Base-by-base conservation (phyloP, 371 early-diverging fungal species). In the Apophysomyces sp. region DNA sequence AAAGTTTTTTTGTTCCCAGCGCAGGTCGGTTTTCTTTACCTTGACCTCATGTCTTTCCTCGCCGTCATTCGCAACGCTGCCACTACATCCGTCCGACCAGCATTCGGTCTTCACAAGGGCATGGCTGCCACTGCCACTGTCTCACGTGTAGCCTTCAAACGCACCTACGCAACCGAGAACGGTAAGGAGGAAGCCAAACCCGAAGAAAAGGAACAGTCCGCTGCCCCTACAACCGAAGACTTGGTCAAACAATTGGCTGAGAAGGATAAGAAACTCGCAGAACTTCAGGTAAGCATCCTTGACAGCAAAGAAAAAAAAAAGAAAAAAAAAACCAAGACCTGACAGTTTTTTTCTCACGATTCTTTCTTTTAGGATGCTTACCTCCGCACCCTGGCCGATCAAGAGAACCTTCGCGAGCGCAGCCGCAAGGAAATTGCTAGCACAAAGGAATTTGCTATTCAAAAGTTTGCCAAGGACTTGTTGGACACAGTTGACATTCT, bases 381-480 rank as follows among this genome's bases (percentile, higher is more conserved):
- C 61, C 83, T 95, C 62, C 93, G 96, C 63, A 87, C 92, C 41
- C 86, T 99, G 34, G 99, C 99, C 30, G 99, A 99, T 56, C 86
- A 87, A 75, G 94, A 99, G 77, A 99, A 99, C 82, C 72, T 97
- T 28, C 92, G 98, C 39, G 86, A 86, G 54, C 92, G 98, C 51
- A 90, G 92, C 37, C 88, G 90, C 68, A 89, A 86, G 67, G 98
- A 99, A 75, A 82, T 94, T 11, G 89, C 90, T 39, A 81, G 85
- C 32, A 85, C 93, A 39, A 85, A 89, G 55, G 84, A 87, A 26
- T 97, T 86, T 73, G 94, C 98, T 1, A 95, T 97, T 67, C 93
- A 93, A 74, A 94, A 93, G 82, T 99, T 99, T 72, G 97, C 96
- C 70, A 97, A 95, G 77, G 98, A 99, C 67, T 76, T 99, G 34